Conservation (phyloP, 768 basidiomycete species). For the Daedaleopsis sinensis region DNA sequence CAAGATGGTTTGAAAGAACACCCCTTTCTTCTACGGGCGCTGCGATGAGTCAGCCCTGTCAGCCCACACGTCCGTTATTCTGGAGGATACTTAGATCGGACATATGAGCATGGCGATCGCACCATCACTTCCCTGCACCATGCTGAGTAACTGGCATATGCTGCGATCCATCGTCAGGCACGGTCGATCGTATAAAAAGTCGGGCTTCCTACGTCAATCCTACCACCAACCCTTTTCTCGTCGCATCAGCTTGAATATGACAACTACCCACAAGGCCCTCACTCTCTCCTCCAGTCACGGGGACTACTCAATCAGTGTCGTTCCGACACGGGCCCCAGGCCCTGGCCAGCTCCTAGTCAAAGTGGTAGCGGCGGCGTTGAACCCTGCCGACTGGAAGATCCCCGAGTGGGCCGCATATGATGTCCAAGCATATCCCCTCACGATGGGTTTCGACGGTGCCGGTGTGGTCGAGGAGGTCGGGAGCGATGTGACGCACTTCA, state of each 20-base stretch:
- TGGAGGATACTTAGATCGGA: too few relatives aligned
- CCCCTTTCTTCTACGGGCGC: too few relatives aligned
- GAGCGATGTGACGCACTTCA: slow-evolving; percentile 29
- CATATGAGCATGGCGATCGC: too few relatives aligned
- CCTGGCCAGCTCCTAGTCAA: slow-evolving; percentile 32
- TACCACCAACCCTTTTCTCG: too few relatives aligned
- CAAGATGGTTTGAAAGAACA: too few relatives aligned
- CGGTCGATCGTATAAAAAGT: too few relatives aligned
- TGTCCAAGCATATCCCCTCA: slow-evolving; percentile 35
- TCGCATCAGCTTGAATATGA: background rate
- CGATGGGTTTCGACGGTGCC: slow-evolving; percentile 27
- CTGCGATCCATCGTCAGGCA: too few relatives aligned
- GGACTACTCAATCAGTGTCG: background rate
- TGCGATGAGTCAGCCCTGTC: too few relatives aligned
- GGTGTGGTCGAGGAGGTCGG: slow-evolving; percentile 45
- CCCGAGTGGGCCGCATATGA: slow-evolving; percentile 31
- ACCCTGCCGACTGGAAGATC: slow-evolving; percentile 38
- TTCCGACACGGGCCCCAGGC: slow-evolving; percentile 25
- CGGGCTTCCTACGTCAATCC: too few relatives aligned
- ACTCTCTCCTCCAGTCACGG: slow-evolving; percentile 30
- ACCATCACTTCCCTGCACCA: too few relatives aligned
- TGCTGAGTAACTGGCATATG: too few relatives aligned
- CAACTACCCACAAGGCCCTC: background rate
- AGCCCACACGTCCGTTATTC: too few relatives aligned
- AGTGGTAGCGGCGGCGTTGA: slow-evolving; percentile 31